Evolutionary conservation across 2,329 filamentous ascomycete species (phyloP), one percentile per base, ranked within the genome.

Genomic region (Chaetomiaceae sp.): DNA sequence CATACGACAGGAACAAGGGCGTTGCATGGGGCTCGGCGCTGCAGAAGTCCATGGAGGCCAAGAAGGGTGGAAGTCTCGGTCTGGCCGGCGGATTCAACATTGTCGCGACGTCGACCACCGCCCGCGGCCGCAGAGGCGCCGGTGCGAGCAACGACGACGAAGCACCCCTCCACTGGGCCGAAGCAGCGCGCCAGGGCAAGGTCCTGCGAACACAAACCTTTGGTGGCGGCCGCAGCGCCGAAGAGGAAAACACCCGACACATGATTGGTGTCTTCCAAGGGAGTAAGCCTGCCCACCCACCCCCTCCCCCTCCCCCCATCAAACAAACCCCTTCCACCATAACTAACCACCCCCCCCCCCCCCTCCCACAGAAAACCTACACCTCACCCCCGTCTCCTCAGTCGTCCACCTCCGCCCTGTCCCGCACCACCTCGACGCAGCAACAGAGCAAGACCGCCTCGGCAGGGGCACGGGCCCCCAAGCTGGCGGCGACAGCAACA

Each of bases 261-360:
- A 95, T 96, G 83, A 78, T 96, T 44, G 93, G 89, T 23, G 86
- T 90, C n/a, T 96, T 97, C 66, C 81, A 86, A 65, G 85, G 85
- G 45, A 81, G 89, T 92, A 69, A 60, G 82, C 74, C 34, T n/a
- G 27, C n/a, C 6, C 6, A 27, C 25, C 48, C 25, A 16, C 19
- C 47, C 19, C 12, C 17, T 14, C 13, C 13, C 34, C 16, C 38
- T 13, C n/a, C 16, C 21, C 21, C 19, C 19, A 37, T n/a, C 38
- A 46, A 21, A 10, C 25, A 27, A 10, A 10, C 10, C 65, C 54
- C 30, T n/a, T 5, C n/a, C n/a, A n/a, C n/a, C n/a, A n/a, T n/a
- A 33, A 65, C 57, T 49, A 44, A 45, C 23, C 19, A 48, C 16
- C 5, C 19, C 5, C 19, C 8, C 33, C 14, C 39, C 5, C 20